Percentiles rank a stretch among this genome's conserved stretches.
phyloP scores from a whole-genome alignment of 2,329 filamentous ascomycete genomes.

The Lomentospora prolificans region DNA sequence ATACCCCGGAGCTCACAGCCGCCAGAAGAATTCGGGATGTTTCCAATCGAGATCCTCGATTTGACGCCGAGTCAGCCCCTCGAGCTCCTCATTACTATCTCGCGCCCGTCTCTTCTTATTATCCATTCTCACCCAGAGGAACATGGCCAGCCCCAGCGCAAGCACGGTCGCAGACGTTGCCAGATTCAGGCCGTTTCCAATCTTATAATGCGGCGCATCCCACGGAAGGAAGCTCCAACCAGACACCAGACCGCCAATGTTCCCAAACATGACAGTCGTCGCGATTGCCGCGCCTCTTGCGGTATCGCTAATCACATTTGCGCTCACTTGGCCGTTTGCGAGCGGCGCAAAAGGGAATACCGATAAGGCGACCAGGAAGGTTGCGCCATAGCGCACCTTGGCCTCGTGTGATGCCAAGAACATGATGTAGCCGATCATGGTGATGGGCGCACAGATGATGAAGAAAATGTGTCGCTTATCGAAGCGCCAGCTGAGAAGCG shows the following conservation, averaged over 20 bases:
- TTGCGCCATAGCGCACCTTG: conserved; percentile 55
- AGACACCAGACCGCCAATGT: conserved; percentile 57
- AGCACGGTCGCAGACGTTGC: conserved; percentile 41
- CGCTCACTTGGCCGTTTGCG: conserved; percentile 56
- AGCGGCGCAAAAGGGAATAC: conserved; percentile 56
- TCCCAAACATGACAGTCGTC: conserved; percentile 60
- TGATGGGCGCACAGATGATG: conserved; percentile 47
- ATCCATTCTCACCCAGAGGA: conserved; percentile 52
- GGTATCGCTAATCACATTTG: conserved; percentile 63
- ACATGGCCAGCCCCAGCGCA: conserved; percentile 33
- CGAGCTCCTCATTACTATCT: conserved; percentile 29
- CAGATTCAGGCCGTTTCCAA: conserved; percentile 62
- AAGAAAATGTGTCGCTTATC: conserved; percentile 53
- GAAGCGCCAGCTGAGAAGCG: conserved; percentile 49
- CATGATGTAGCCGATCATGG: conserved; percentile 62
- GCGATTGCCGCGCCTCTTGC: conserved; percentile 58
- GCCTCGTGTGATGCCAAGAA: conserved; percentile 48
- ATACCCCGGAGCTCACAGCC: conserved; percentile 4
- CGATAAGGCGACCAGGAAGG: conserved; percentile 57
- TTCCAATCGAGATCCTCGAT: conserved; percentile 49
- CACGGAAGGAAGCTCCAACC: conserved; percentile 56
- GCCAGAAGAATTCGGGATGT: conserved; percentile 51
- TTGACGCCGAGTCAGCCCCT: conserved; percentile 35
- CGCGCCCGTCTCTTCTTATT: conserved; percentile 35
- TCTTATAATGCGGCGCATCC: conserved; percentile 56